These are phyloP conservation scores for Ochetophila trinervis DNA, from an alignment of 306 rosid species.

Conservation along the genomic window DNA sequence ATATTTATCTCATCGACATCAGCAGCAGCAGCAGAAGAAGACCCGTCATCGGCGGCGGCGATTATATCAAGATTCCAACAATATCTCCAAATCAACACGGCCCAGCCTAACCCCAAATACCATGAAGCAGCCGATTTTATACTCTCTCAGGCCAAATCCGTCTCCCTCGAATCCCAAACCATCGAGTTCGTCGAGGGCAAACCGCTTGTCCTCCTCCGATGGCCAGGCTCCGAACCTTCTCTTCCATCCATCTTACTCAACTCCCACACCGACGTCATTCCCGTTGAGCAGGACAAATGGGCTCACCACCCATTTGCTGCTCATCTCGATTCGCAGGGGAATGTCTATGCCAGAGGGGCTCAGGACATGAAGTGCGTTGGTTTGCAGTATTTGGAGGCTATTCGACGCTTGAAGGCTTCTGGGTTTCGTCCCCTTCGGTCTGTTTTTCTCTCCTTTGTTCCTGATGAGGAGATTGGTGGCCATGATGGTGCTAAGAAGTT, in stretches of 20 bases:
- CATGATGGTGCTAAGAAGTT: conserved; percentile 62
- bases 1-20: conserved; percentile 14
- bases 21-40: conserved; percentile 9
- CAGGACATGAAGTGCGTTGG: conserved; percentile 98
- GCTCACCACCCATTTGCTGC: conserved; percentile 66
- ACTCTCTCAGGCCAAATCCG: conserved; percentile 46
- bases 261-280: conserved; percentile 92
- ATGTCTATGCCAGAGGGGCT: conserved; percentile 72
- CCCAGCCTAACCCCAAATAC: conserved; percentile 78
- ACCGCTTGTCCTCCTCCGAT: conserved; percentile 69
- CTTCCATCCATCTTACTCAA: conserved; percentile 77
- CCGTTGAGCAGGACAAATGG: conserved; percentile 69
- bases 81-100: conserved; percentile 79
- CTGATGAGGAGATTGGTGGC: conserved; percentile 94
- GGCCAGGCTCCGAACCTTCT: conserved; percentile 63
- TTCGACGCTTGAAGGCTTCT: conserved; percentile 52
- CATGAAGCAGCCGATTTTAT: conserved; percentile 54
- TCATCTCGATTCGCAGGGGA: conserved; percentile 47
- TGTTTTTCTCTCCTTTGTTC: conserved; percentile 63
- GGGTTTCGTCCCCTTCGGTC: conserved; percentile 55
- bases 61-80: conserved; percentile 60
- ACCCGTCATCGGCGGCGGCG: conserved; percentile 13
- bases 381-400: conserved; percentile 85
- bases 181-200: conserved; percentile 60
- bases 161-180: conserved; percentile 64